Conservation (phyloP, 2,329 filamentous ascomycete genomes). For the Esteya vermicola region DNA sequence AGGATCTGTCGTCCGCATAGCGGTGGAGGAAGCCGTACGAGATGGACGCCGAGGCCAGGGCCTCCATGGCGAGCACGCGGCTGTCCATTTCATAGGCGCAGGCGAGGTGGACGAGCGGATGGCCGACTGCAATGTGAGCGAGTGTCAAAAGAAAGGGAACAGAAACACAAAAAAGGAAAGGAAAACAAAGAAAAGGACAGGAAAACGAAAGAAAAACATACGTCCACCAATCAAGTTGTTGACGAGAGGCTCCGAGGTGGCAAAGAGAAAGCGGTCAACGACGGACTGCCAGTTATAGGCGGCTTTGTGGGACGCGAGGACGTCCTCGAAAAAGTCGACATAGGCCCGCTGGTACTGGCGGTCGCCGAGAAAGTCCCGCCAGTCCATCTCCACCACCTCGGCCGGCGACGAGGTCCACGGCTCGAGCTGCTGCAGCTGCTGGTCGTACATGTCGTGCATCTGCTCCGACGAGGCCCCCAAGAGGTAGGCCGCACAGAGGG, state of each 20-base stretch:
- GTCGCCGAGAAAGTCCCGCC: slow-evolving; percentile 72
- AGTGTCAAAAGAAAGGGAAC: too few relatives aligned
- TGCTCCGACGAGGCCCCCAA: slow-evolving; percentile 62
- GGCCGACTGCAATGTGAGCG: slow-evolving; percentile 36
- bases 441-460: slow-evolving; percentile 69
- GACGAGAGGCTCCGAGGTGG: slow-evolving; percentile 61
- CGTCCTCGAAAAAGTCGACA: slow-evolving; percentile 91
- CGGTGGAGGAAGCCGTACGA: slow-evolving; percentile 47
- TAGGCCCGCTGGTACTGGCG: slow-evolving; percentile 75
- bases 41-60: slow-evolving; percentile 52
- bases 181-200: background rate
- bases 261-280: slow-evolving; percentile 61
- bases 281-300: slow-evolving; percentile 77
- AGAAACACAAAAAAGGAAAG: background rate
- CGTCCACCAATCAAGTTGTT: slow-evolving; percentile 67
- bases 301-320: slow-evolving; percentile 52
- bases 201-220: slow-evolving; percentile 28
- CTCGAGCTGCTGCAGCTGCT: slow-evolving; percentile 56
- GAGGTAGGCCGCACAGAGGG: slow-evolving; percentile 73
- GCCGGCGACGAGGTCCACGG: slow-evolving; percentile 73
- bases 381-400: slow-evolving; percentile 72
- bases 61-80: slow-evolving; percentile 79
- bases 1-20: slow-evolving; percentile 58
- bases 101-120: slow-evolving; percentile 88
- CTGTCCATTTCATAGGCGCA: slow-evolving; percentile 84